A percentile compares a stretch with the other conserved stretches of the same genome.
Conservation (phyloP, 1,284 basidiomycete species). For the Ceratobasidium sp. region DNA sequence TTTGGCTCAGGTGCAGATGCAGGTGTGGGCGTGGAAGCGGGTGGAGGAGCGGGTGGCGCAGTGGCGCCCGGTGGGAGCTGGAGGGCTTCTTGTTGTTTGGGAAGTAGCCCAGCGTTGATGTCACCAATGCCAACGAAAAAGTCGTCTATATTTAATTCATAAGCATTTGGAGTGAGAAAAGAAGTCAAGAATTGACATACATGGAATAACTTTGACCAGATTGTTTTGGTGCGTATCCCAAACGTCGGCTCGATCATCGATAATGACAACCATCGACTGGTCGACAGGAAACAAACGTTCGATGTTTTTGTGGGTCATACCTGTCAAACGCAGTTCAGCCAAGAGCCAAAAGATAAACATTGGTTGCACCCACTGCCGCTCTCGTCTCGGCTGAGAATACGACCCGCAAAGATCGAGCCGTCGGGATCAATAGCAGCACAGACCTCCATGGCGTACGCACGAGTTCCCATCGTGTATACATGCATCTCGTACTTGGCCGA, state of each 20-base stretch:
- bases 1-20: slow-evolving; percentile 43
- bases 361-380: slow-evolving; percentile 76
- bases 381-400: slow-evolving; percentile 93
- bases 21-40: too few species aligned
- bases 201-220: slow-evolving; percentile 94
- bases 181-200: slow-evolving; percentile 58
- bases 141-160: slow-evolving; percentile 69
- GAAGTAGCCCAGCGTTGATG: slow-evolving; percentile 94
- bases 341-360: slow-evolving; percentile 29
- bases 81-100: slow-evolving; percentile 56
- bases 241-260: slow-evolving; percentile 97
- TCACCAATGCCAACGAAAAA: slow-evolving; percentile 99
- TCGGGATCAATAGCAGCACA: slow-evolving; percentile 93
- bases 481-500: slow-evolving; percentile 94
- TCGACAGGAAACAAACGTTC: slow-evolving; percentile 95
- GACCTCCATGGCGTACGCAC: slow-evolving; percentile 95
- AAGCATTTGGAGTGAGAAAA: slow-evolving; percentile 16
- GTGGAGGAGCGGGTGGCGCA: slow-evolving; percentile 49
- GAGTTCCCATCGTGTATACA: slow-evolving; percentile 99
- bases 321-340: slow-evolving; percentile 50
- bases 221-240: slow-evolving; percentile 95
- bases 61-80: slow-evolving; percentile 51
- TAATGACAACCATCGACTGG: slow-evolving; percentile 98
- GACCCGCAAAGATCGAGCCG: slow-evolving; percentile 82
- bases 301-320: slow-evolving; percentile 89